Conservation (phyloP, 2,329 filamentous ascomycete genomes). For the Diaporthe australafricana region DNA sequence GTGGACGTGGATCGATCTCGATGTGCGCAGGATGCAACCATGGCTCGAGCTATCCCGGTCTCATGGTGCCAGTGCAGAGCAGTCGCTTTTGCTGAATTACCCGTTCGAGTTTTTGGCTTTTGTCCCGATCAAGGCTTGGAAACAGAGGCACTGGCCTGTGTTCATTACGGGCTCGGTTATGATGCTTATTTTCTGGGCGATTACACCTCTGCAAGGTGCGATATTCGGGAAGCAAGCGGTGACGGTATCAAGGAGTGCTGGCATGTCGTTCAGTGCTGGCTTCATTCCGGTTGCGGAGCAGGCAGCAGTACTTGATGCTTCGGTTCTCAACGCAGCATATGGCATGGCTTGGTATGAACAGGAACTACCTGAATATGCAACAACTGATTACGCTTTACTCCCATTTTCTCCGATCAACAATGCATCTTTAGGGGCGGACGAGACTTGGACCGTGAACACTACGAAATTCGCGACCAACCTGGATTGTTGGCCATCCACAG, state of each 20-base stretch:
- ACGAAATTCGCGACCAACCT: conserved; percentile 52
- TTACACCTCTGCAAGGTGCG: conserved; percentile 68
- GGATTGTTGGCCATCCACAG: conserved; percentile 49
- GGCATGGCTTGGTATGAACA: conserved; percentile 59
- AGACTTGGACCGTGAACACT: conserved; percentile 45
- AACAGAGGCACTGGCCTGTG: conserved; percentile 63
- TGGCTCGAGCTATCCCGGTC: conserved; percentile 67
- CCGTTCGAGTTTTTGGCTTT: conserved; percentile 54
- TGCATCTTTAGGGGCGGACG: neutral
- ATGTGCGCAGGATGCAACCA: conserved; percentile 69
- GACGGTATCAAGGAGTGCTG: conserved; percentile 21
- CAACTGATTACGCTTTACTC: conserved; percentile 52
- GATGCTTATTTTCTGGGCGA: conserved; percentile 63
- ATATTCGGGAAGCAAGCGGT: conserved; percentile 58
- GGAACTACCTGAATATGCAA: conserved; percentile 55
- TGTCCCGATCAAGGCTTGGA: conserved; percentile 47
- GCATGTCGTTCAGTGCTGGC: conserved; percentile 30
- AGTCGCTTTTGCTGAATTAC: conserved; percentile 66
- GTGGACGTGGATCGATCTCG: conserved; percentile 71
- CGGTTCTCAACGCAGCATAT: conserved; percentile 58
- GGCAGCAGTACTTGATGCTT: conserved; percentile 42
- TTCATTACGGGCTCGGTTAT: conserved; percentile 60
- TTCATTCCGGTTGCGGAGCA: conserved; percentile 43
- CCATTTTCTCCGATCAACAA: conserved; percentile 51
- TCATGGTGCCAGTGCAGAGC: conserved; percentile 53